Percentiles rank a stretch among this genome's conserved stretches.
These are phyloP conservation scores for Hamigera avellanea DNA, from an alignment of 495 filamentous ascomycete species.

Conservation along the genomic window DNA sequence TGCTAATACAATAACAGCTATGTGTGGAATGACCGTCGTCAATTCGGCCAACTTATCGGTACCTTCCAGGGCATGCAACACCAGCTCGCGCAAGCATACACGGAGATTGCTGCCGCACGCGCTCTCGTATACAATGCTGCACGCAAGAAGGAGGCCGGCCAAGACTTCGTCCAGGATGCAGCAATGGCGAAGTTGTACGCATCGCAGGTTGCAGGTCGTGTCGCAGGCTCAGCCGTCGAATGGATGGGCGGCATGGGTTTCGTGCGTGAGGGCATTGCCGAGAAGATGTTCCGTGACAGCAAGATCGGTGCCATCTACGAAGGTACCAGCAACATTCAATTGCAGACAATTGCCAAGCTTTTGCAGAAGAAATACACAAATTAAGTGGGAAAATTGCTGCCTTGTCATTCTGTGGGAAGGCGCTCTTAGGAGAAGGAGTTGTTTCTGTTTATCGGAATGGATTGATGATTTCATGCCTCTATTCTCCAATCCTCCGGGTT, in stretches of 20 bases:
- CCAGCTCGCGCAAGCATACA: constrained; percentile 93
- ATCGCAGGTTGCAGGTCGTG: constrained; percentile 82
- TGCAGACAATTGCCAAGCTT: constrained; percentile 89
- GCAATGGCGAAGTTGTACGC: constrained; percentile 98
- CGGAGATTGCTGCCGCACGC: constrained; percentile 81
- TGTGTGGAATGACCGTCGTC: constrained; percentile 94
- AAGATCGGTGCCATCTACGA: constrained; percentile 99
- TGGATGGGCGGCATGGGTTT: constrained; percentile 99
- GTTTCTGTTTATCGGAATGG: neutral
- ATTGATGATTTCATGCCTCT: no score
- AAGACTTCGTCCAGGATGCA: constrained; percentile 88
- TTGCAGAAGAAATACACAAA: constrained; percentile 81
- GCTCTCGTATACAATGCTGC: constrained; percentile 94
- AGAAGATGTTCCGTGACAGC: constrained; percentile 96
- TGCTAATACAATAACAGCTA: constrained; percentile 35
- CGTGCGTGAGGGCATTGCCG: constrained; percentile 87
- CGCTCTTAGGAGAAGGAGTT: no score
- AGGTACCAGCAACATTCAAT: constrained; percentile 75
- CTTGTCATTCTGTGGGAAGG: no score
- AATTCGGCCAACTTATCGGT: constrained; percentile 88
- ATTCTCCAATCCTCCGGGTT: no score
- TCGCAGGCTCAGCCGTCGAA: constrained; percentile 79
- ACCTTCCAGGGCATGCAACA: constrained; percentile 99
- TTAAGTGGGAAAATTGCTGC: constrained; percentile 1
- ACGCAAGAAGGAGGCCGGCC: constrained; percentile 93